Evolutionary conservation across 176 grass and related monocot genomes (phyloP).

Genomic region (Melocanna baccifera): DNA sequence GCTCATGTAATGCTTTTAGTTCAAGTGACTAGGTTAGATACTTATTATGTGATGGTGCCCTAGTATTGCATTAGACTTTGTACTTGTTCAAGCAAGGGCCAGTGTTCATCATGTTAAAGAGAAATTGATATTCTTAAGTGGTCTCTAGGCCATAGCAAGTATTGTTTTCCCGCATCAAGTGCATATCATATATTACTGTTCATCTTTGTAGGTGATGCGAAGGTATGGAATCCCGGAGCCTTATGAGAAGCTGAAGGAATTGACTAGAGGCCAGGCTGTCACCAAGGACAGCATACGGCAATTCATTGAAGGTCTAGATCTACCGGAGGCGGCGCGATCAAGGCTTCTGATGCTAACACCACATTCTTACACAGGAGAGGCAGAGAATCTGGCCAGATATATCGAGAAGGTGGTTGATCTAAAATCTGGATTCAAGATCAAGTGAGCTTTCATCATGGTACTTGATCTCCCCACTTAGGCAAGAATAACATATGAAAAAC

Average conservation of each 20-base stretch:
- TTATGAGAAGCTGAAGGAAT: conserved; percentile 92
- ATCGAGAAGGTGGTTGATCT: conserved; percentile 56
- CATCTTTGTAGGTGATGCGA: conserved; percentile 74
- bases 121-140: not conserved
- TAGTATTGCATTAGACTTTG: not conserved
- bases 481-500: too few relatives aligned
- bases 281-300: conserved; percentile 72
- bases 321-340: conserved; percentile 47
- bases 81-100: not conserved
- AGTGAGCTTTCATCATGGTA: not conserved
- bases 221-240: conserved; percentile 79
- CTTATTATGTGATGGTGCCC: not conserved
- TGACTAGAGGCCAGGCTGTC: conserved; percentile 75
- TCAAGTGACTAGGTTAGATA: not conserved
- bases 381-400: conserved; percentile 58
- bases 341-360: conserved; percentile 66
- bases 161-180: not conserved
- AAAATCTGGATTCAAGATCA: conserved; percentile 57
- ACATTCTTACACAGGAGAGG: conserved; percentile 74
- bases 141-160: not conserved
- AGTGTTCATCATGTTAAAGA: not conserved
- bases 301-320: conserved; percentile 73
- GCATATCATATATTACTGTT: not conserved
- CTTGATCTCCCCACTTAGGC: not conserved
- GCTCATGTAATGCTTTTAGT: conserved; percentile 7